phyloP scores from a whole-genome alignment of 208 protist genomes.

The Leishmania aethiopica region DNA sequence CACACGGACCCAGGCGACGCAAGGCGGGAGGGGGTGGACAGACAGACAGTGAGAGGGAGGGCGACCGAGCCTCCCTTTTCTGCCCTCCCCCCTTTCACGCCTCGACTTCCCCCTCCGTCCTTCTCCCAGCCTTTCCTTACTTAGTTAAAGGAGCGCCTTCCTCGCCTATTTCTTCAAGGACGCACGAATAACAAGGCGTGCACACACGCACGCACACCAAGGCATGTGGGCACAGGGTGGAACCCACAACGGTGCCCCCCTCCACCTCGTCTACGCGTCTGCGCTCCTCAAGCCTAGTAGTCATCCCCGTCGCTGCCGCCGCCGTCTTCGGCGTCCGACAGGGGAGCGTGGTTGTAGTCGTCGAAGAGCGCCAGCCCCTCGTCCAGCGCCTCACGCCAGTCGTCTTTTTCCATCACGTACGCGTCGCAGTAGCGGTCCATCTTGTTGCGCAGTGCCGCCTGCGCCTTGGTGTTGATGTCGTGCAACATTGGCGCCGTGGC shows the following conservation, averaged over 20 bases:
- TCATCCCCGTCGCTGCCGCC: constrained; percentile 24
- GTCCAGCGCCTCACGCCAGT: constrained; percentile 76
- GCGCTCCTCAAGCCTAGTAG: constrained; percentile 2
- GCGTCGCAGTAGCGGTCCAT: constrained; percentile 43
- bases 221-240: neutral
- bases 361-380: constrained; percentile 65
- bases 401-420: constrained; percentile 76
- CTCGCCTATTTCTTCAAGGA: neutral
- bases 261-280: neutral
- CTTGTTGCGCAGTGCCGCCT: constrained; percentile 48
- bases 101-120: neutral
- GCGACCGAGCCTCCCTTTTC: neutral
- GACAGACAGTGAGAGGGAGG: neutral
- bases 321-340: constrained; percentile 35
- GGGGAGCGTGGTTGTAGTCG: constrained; percentile 72
- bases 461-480: constrained; percentile 27
- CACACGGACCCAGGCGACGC: neutral
- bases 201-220: neutral
- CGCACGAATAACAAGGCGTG: neutral
- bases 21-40: neutral
- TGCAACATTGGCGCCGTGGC: constrained; percentile 64
- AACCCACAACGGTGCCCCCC: neutral
- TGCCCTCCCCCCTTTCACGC: neutral
- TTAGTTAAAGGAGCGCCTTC: neutral
- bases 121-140: neutral